Evolutionary conservation across 371 early-diverging fungal genomes (phyloP), one percentile per base, ranked within the genome.

Genomic region (Fennellomyces sp.): DNA sequence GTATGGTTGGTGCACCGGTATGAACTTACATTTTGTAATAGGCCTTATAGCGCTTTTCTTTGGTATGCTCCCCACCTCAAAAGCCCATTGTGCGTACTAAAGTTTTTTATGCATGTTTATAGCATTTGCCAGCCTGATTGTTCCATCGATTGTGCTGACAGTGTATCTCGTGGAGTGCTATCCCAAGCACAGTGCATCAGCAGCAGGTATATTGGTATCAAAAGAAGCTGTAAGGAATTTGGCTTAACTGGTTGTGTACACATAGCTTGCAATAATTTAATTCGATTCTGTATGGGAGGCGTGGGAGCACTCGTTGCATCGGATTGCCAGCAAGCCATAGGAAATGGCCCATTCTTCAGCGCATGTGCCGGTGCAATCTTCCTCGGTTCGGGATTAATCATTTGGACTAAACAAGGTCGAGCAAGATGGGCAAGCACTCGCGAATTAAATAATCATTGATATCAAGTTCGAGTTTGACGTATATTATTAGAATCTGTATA

Each of bases 111-210:
- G n/a, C 3, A 26, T 23, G 36, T 38, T 47, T 12, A 11, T 39
- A 78, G 79, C 66, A 13, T 75, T 75, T 29, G 41, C 71, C 12
- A 49, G 65, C 0, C 19, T 68, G n/a, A 70, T 75, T 70, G 47
- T 68, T 19, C 76, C 76, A 6, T 68, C 69, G 25, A 66, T 75
- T 4, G 56, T 61, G 33, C 38, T 79, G 8, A 58, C 54, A 3
- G 67, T 76, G 7, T 79, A 79, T 30, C 61, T 75, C 55, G 65
- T 75, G 4, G 79, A 79, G 29, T 79, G 76, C 29, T 73, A 71
- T 47, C 66, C 68, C 3, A 63, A 60, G 36, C 56, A 58, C 26
- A 61, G 73, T 38, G 79, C 76, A 2, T 75, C 79, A 10, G 76
- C 73, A 8, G 45, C 45, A 45, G 45, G 45, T 45, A 45, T 7